Percentiles rank a stretch among this genome's conserved stretches.
These are phyloP conservation scores for Podospora anserina DNA, from an alignment of 495 filamentous ascomycete genomes.

Conservation along the genomic window DNA sequence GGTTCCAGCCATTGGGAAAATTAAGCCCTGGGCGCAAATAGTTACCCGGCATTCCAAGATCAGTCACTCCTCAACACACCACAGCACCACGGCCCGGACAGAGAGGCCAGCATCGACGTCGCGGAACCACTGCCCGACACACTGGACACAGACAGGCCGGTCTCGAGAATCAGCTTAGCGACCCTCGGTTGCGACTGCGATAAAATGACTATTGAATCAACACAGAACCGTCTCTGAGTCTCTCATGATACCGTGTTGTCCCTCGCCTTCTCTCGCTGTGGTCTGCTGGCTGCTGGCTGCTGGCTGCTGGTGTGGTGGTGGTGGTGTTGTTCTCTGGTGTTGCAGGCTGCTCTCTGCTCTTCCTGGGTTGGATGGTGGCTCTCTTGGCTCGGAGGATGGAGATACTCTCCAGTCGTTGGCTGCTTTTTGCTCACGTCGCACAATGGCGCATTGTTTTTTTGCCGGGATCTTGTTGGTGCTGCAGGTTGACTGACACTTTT, in stretches of 20 bases:
- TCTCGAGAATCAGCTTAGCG: background rate
- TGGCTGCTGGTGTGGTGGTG: background rate
- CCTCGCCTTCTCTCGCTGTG: background rate
- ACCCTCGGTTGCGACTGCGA: background rate
- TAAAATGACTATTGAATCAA: background rate
- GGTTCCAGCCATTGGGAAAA: background rate
- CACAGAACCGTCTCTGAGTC: background rate
- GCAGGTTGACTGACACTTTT: slow-evolving; percentile 12
- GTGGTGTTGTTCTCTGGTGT: slow-evolving; percentile 1
- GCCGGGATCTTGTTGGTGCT: slow-evolving; percentile 4
- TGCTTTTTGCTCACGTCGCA: slow-evolving; percentile 6
- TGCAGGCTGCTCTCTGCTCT: slow-evolving; percentile 16
- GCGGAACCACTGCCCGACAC: background rate
- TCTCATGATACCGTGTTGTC: background rate
- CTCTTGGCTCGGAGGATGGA: background rate
- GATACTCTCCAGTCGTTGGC: background rate
- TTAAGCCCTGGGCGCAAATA: background rate
- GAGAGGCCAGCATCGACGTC: background rate
- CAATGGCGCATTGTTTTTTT: slow-evolving; percentile 1
- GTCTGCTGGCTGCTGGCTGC: slow-evolving; percentile 1
- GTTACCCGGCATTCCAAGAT: background rate
- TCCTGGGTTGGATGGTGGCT: slow-evolving; percentile 5
- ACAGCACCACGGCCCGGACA: background rate
- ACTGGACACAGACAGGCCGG: background rate
- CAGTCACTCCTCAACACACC: background rate